Evolutionary conservation across 352 stramenopile genomes (phyloP), one percentile per base, ranked within the genome.

Genomic region (Globisporangium radiosum): DNA sequence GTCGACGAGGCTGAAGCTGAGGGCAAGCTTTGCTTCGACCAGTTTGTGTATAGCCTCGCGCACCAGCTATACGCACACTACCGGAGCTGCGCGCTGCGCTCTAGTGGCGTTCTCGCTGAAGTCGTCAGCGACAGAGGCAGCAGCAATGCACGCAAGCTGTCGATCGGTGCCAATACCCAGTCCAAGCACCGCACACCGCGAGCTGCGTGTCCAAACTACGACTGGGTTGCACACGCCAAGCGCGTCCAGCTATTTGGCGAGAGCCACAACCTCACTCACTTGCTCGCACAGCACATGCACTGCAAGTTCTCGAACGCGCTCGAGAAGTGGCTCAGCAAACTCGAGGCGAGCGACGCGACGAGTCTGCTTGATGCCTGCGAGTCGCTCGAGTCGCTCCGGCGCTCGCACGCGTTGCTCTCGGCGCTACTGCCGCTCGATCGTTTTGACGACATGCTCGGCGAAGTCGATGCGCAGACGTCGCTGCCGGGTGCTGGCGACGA

Each of bases 1-100:
- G 92, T 77, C 60, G 76, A 96, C 52, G 89, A 97, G 68, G 75
- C 87, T 7, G 69, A 93, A 59, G 78, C 85, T 0, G 89, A 97
- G 73, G 80, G 82, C 3, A 88, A 76, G 52, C 58, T 96, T 38
- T 87, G 79, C 52, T 88, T 94, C 52, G 87, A 94, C 48, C 81
- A 94, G 51, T 57, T 94, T 11, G 58, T 89, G 0, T 93, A 83
- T 59, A 57, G 79, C n/a, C 50, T 95, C 1, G 69, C 76, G 7
- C 76, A 87, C 19, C 68, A 78, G 39, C 57, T 88, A 3, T 95
- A 93, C 48, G 59, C 62, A 1, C 64, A 88, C 56, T 7, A 5
- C 14, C 8, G 13, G 11, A 48, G 43, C 43, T 13, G 39, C 39
- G 39, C 39, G 25, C 25, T 33, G 25, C 25, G 25, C 25, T 33